Evolutionary conservation across 225 moss, liverwort and hornwort genomes (phyloP), one percentile per base, ranked within the genome.

Genomic region (Climacium dendroides): DNA sequence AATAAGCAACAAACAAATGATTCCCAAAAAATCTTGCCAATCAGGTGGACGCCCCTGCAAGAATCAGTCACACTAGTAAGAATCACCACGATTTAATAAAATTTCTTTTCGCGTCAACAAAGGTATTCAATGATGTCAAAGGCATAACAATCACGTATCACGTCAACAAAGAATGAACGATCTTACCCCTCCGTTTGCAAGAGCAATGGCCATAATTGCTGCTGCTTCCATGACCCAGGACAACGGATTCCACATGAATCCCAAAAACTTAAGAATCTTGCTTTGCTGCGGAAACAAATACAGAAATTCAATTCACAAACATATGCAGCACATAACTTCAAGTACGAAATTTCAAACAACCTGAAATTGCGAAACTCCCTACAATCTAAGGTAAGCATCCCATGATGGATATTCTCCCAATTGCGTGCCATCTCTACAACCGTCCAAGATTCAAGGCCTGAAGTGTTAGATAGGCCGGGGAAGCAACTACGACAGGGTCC

Each of bases 181-280:
- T 87, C 89, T 85, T 86, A 94, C 92, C 88, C 87, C 89, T 90
- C 93, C 91, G 64, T 92, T 93, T 64, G 94, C 92, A 71, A 93
- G 90, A 59, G 87, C 89, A 54, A 94, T 94, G 34, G 94, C 93
- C 94, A 93, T 93, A 60, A 94, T 83, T 61, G 93, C 92, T 89
- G 94, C 93, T 58, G 94, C 94, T 81, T 94, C 94, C 94, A 94
- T 94, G 23, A 94, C 93, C 94, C 93, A 94, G 8, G 93, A 94
- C 89, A 94, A 64, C 19, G 92, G 92, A 76, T 94, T 94, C 94
- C 93, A 94, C 93, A 94, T 93, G 47, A 94, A 94, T 79, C 94
- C 94, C 84, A 92, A 84, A 53, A 93, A 94, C 87, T 94, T 94
- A 19, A 94, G 90, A 78, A 94, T 75, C 72, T 94, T 94, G 81